Conservation (phyloP, 2,329 filamentous ascomycete genomes). For the Akanthomyces muscarius region DNA sequence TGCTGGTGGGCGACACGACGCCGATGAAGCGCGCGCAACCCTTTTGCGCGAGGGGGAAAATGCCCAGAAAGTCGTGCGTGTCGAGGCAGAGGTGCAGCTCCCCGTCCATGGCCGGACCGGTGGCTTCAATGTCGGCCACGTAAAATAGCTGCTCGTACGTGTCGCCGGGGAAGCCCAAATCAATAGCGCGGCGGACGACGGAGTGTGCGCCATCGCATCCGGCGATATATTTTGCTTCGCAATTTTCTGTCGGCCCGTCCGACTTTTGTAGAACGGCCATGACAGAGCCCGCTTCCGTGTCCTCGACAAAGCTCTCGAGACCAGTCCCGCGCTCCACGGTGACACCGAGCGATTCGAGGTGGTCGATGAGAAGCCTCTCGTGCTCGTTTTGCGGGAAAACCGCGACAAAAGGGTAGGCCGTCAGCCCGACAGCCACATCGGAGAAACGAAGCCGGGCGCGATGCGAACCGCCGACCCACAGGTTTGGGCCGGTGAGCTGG, state of each 20-base stretch:
- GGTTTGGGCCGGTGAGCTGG: slow-evolving; percentile 4
- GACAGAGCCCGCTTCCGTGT: neutral
- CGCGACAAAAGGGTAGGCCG: neutral
- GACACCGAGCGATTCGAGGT: neutral
- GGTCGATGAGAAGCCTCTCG: neutral
- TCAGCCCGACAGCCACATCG: neutral
- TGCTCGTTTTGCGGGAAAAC: slow-evolving; percentile 13
- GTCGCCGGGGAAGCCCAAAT: slow-evolving; percentile 7
- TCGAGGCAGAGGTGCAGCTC: slow-evolving; percentile 14
- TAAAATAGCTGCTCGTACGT: slow-evolving; percentile 16
- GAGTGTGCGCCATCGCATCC: slow-evolving; percentile 17
- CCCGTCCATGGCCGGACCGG: slow-evolving; percentile 12
- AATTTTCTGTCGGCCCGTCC: neutral
- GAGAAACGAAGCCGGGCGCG: neutral
- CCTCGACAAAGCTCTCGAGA: slow-evolving; percentile 6
- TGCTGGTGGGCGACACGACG: neutral
- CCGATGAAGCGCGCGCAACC: slow-evolving; percentile 11
- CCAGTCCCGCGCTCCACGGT: neutral
- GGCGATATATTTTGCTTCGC: slow-evolving; percentile 8
- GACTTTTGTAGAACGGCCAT: neutral
- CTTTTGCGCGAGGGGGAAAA: slow-evolving; percentile 1
- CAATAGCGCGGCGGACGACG: neutral
- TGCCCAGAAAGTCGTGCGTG: slow-evolving; percentile 11
- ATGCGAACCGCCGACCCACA: slow-evolving; percentile 10
- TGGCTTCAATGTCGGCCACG: slow-evolving; percentile 17